Conservation (phyloP, 2,329 filamentous ascomycete species). For the Diaporthe citri region DNA sequence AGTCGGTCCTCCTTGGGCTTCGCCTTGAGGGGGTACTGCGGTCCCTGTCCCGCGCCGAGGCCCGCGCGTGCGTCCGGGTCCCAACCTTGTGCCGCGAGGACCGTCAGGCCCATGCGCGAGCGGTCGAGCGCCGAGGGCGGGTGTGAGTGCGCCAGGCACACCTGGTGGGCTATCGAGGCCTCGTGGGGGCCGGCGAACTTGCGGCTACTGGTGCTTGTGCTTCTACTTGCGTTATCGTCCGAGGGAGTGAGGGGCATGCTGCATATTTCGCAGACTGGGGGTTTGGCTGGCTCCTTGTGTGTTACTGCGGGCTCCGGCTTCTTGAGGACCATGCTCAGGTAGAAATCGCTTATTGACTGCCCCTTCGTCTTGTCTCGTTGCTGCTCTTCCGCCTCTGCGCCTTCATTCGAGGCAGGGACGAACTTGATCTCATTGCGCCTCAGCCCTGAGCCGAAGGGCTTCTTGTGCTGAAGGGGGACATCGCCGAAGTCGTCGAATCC, state of each 20-base stretch:
- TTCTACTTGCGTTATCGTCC: conserved; percentile 34
- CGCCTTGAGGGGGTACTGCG: conserved; percentile 80
- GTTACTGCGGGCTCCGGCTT: conserved; percentile 39
- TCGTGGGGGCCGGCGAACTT: conserved; percentile 60
- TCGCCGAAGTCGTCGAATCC: conserved; percentile 55
- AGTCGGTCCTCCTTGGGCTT: conserved; percentile 79
- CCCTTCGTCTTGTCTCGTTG: conserved; percentile 37
- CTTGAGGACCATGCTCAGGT: conserved; percentile 76
- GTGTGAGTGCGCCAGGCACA: conserved; percentile 76
- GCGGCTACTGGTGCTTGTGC: conserved; percentile 43
- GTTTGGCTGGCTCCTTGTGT: conserved; percentile 23
- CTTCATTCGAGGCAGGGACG: conserved; percentile 63
- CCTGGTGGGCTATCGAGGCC: conserved; percentile 77
- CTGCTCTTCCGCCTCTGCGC: conserved; percentile 46
- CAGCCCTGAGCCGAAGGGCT: conserved; percentile 68
- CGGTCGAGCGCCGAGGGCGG: conserved; percentile 80
- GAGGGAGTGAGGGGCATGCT: conserved; percentile 62
- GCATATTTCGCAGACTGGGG: conserved; percentile 67
- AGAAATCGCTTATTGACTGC: conserved; percentile 67
- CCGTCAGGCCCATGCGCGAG: conserved; percentile 75
- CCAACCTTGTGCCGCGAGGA: conserved; percentile 78
- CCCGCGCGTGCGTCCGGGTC: conserved; percentile 80
- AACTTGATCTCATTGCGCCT: conserved; percentile 68
- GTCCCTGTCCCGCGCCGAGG: conserved; percentile 80
- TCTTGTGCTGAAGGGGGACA: conserved; percentile 65